Evolutionary conservation across 441 rosid species (phyloP), one percentile per base, ranked within the genome.

Genomic region (Viola pubescens): DNA sequence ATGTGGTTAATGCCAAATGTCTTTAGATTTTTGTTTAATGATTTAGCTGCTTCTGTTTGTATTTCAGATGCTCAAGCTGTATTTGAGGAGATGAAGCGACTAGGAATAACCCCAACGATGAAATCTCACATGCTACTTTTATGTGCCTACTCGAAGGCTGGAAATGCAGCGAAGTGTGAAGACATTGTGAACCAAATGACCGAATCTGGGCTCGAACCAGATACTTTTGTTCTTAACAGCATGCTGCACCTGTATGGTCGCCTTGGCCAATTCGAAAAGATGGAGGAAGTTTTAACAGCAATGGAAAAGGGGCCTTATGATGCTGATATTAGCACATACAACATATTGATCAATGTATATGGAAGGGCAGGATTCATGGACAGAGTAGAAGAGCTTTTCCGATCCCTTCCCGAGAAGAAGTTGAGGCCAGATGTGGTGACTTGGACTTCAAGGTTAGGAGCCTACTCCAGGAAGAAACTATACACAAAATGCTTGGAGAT

Each of bases 121-220:
- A 91, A 91, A 70, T 91, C 96, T 11, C 96, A 88, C 81, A 88
- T 88, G 98, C 73, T 91, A 42, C 88, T 91, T 63, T 68, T 88
- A 54, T 83, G 83, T 12, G 96, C 96, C 5, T 85, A 88, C 82
- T 77, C 91, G 4, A 86, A 74, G 77, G 74, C 84, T 3, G 80
- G 94, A 45, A 76, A 85, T 60, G 70, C 79, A 14, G 74, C 80
- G 9, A 88, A 74, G 72, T 88, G 96, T 9, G 95, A 91, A 78
- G 82, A 80, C 48, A 75, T 87, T 6, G 77, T 91, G 60, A 76
- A 73, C 57, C 82, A 83, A 59, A 82, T 86, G 92, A 82, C 74
- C 11, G 70, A 85, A 46, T 76, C 81, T 9, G 98, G 95, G 56
- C 82, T 85, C 2, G 74, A 83, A 68, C 95, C 91, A 0, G 95